Evolutionary conservation across 805 yeast species (phyloP).

Genomic region (Peterozyma xylosa): DNA sequence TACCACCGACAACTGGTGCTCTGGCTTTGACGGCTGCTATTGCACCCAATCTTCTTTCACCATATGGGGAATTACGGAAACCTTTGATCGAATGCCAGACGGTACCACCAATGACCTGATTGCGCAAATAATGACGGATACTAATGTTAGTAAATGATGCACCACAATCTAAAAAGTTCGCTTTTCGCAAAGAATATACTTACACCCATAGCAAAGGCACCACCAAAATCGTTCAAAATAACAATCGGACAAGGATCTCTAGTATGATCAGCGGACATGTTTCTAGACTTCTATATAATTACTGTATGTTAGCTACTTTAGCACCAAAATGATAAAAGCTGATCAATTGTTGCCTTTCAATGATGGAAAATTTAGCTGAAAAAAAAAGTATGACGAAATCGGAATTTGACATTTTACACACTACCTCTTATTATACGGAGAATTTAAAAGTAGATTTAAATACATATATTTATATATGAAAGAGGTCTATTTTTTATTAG

Average conservation of each 20-base stretch:
- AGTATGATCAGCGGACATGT: slow-evolving; percentile 72
- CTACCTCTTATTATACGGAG: no score
- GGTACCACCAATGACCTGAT: slow-evolving; percentile 79
- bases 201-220: slow-evolving; percentile 98
- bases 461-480: no score
- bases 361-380: no score
- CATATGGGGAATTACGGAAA: slow-evolving; percentile 94
- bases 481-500: no score
- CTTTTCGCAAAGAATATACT: slow-evolving; percentile 10
- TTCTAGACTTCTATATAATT: no score
- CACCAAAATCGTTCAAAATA: slow-evolving; percentile 94
- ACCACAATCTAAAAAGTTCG: background rate
- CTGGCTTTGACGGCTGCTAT: slow-evolving; percentile 87
- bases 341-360: no score
- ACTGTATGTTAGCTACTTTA: no score
- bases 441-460: no score
- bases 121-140: background rate
- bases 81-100: slow-evolving; percentile 99
- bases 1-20: slow-evolving; percentile 98
- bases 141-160: background rate
- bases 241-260: slow-evolving; percentile 99
- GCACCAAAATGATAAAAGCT: no score
- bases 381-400: no score
- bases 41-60: slow-evolving; percentile 90
- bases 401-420: no score